Conservation (phyloP, 208 protist species). For the Blechomonas ayalai region DNA sequence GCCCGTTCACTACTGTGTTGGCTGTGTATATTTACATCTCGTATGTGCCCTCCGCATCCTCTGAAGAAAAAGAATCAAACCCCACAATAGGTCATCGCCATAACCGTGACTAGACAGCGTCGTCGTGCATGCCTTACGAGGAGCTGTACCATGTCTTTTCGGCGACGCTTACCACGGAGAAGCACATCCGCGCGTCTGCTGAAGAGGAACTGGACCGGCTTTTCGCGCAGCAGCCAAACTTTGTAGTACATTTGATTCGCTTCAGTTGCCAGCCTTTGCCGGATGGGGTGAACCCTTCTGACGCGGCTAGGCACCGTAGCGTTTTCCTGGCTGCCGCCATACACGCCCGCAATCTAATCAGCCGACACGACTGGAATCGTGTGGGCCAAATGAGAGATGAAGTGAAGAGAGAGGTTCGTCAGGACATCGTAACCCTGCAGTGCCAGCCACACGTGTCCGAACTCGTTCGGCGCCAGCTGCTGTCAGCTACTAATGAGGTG, state of each 20-base stretch:
- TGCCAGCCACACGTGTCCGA: constrained; percentile 62
- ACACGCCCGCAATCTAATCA: constrained; percentile 66
- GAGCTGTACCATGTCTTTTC: constrained; percentile 59
- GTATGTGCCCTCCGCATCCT: too few species aligned
- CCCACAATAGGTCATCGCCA: too few species aligned
- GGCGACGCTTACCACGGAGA: constrained; percentile 59
- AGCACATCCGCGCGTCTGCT: constrained; percentile 43
- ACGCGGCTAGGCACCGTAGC: constrained; percentile 9
- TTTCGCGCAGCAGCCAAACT: constrained; percentile 29
- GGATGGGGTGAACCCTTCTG: neutral
- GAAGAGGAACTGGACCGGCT: constrained; percentile 53
- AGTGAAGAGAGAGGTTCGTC: constrained; percentile 31
- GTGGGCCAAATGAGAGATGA: constrained; percentile 40
- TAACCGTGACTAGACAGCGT: too few species aligned
- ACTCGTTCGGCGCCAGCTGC: constrained; percentile 62
- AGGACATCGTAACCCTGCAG: constrained; percentile 49
- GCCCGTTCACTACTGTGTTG: too few species aligned
- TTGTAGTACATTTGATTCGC: constrained; percentile 49
- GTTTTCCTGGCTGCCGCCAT: constrained; percentile 57
- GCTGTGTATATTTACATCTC: too few species aligned
- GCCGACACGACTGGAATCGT: constrained; percentile 68
- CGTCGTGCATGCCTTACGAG: constrained; percentile 11
- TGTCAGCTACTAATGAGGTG: constrained; percentile 52
- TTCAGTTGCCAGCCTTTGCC: constrained; percentile 21
- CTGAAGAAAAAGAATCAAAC: too few species aligned